Evolutionary conservation across 2,329 filamentous ascomycete genomes (phyloP), one percentile per base, ranked within the genome.

Genomic region (Sporothrix humicola): DNA sequence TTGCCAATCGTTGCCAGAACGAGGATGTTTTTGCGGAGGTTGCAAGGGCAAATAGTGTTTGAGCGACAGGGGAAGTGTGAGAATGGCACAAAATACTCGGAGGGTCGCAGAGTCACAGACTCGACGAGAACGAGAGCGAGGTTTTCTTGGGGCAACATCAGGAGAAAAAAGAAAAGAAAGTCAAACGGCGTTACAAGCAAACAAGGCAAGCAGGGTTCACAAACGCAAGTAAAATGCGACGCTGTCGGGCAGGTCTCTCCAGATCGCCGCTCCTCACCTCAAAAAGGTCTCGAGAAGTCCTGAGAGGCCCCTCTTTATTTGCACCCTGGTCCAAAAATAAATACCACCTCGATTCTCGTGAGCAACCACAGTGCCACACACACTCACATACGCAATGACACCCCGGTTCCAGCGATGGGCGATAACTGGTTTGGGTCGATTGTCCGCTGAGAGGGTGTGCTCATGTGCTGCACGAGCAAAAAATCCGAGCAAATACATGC

Each of bases 401-500:
- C 17, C 58, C 37, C 12, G 37, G 31, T 63, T 44, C 58, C 31
- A 63, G 31, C 26, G 58, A 63, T 44, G 58, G 58, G 26, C 58
- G 31, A 63, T n/a, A 20, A 12, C 58, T 63, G 58, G 58, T 63
- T 42, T 44, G 58, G 58, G 58, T 63, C 37, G 58, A 44, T 44
- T 31, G 58, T n/a, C 58, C 31, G 37, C 58, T 20, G 17, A 20
- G 58, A 61, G 58, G 31, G 58, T 44, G 58, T 63, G 58, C 58
- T 63, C 15, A 37, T 63, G 58, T 63, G 58, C 58, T 63, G 58
- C 58, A 63, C 58, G 37, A 44, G 20, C 31, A 37, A 37, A 37
- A 37, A 37, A 37, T 37, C 31, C 31, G 31, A 37, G 31, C 31
- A 37, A 63, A 44, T 44, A 31, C 2, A 63, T 63, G 31, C 31